phyloP scores from a whole-genome alignment of 371 early-diverging fungal genomes.

The Actinomucor elegans region DNA sequence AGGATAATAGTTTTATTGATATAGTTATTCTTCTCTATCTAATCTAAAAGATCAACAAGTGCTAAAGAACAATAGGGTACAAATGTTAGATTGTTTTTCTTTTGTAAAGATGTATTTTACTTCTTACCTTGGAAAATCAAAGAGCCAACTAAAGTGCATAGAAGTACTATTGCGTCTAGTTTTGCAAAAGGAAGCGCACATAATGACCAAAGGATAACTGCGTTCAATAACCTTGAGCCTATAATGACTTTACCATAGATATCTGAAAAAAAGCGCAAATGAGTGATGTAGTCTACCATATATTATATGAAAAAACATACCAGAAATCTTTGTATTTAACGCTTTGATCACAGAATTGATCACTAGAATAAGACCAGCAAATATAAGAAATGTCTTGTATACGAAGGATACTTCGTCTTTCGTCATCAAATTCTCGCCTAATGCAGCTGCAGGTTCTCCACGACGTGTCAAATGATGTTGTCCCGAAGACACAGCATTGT shows the following conservation, averaged over 20 bases:
- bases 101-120: no score
- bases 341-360: constrained; percentile 50
- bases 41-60: no score
- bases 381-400: constrained; percentile 50
- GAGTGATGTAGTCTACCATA: not conserved
- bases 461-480: constrained; percentile 12
- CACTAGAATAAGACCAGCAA: constrained; percentile 43
- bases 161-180: constrained; percentile 39
- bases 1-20: no score
- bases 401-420: constrained; percentile 36
- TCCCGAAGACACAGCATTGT: not conserved
- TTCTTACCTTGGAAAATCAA: constrained; percentile 43
- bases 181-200: constrained; percentile 51
- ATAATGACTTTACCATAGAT: constrained; percentile 50
- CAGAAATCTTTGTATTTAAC: constrained; percentile 44
- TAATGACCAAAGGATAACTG: constrained; percentile 44
- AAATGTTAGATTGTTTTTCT: no score
- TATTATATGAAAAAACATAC: constrained; percentile 10
- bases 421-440: constrained; percentile 15
- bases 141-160: constrained; percentile 45
- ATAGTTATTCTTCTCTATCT: no score
- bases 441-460: constrained; percentile 13
- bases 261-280: constrained; percentile 17
- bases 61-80: no score
- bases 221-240: constrained; percentile 39